Base-by-base conservation (phyloP, 768 basidiomycete species). In the Termitomyces sp. region DNA sequence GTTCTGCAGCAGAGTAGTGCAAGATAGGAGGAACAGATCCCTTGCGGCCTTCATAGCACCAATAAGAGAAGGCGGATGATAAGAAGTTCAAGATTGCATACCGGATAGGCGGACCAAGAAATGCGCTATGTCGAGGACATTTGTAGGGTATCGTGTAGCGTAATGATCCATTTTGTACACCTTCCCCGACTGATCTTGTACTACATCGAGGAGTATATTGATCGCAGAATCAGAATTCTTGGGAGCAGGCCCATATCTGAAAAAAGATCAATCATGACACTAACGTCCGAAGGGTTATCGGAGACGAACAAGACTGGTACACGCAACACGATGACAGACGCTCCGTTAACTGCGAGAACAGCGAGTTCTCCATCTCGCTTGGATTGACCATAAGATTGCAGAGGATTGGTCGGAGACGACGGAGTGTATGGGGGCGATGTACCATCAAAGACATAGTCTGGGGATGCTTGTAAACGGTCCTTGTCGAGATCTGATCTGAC, bases 401-500 rank as follows among this genome's bases (percentile, higher is more conserved):
- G 74, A 0, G 96, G 96, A 68, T 94, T 92, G 13, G 92, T 83
- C 35, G 72, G 67, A 14, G 88, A 84, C 7, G 79, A 78, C 0
- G 93, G 88, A 6, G 82, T 79, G 75, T 99, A 99, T 0, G 95
- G 94, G 3, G 96, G 93, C 1, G 87, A 86, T n/a, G 82, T 87
- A 1, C 96, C 96, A 63, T 95, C 93, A 68, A 98, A 98, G 16
- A 99, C 94, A 73, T 98, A 98, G 72, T 99, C 95, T 88, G 64
- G 32, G 28, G 55, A 32, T 41, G 46, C 41, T 40, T 50, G 62
- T 49, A 23, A 44, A 40, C 60, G 52, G 26, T 41, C 26, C 26
- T 53, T 47, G 30, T 41, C 23, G 23, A 36, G 32, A 43, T 55
- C 20, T 35, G n/a, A 41, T 20, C 12, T 46, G 56, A 28, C 9